phyloP scores from a whole-genome alignment of 306 rosid species.

The Citrullus colocynthis region DNA sequence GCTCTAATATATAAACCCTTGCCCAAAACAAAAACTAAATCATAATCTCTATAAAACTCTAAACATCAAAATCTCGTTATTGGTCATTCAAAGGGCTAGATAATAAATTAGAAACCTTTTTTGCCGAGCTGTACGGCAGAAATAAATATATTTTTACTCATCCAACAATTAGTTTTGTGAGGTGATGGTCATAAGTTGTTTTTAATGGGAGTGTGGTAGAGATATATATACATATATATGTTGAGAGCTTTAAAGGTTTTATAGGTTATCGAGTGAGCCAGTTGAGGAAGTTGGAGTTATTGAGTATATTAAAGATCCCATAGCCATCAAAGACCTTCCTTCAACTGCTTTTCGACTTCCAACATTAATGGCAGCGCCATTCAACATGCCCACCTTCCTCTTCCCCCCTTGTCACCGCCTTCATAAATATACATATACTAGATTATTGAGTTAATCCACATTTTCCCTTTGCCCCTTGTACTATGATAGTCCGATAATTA shows the following conservation, averaged over 20 bases:
- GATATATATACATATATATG: too few species aligned
- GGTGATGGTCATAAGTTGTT: background rate
- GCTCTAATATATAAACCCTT: too few species aligned
- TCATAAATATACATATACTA: background rate
- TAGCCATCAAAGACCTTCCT: constrained; percentile 10
- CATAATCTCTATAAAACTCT: too few species aligned
- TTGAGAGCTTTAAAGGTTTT: background rate
- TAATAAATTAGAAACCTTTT: too few species aligned
- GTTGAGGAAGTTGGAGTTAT: constrained; percentile 10
- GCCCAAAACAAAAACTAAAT: too few species aligned
- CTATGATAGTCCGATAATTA: background rate
- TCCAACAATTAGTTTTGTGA: too few species aligned
- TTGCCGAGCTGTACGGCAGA: too few species aligned
- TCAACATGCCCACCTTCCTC: constrained; percentile 9
- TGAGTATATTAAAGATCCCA: background rate
- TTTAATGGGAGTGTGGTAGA: background rate
- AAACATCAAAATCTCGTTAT: too few species aligned
- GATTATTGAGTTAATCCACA: background rate
- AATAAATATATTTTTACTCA: too few species aligned
- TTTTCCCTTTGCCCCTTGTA: background rate
- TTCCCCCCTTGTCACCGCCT: constrained; percentile 5
- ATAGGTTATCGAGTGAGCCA: constrained; percentile 2
- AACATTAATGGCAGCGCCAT: background rate
- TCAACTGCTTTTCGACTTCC: constrained; percentile 8
- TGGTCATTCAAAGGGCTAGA: too few species aligned